Evolutionary conservation across 2,329 filamentous ascomycete genomes (phyloP).

Genomic region (Hypoxylon sp.): DNA sequence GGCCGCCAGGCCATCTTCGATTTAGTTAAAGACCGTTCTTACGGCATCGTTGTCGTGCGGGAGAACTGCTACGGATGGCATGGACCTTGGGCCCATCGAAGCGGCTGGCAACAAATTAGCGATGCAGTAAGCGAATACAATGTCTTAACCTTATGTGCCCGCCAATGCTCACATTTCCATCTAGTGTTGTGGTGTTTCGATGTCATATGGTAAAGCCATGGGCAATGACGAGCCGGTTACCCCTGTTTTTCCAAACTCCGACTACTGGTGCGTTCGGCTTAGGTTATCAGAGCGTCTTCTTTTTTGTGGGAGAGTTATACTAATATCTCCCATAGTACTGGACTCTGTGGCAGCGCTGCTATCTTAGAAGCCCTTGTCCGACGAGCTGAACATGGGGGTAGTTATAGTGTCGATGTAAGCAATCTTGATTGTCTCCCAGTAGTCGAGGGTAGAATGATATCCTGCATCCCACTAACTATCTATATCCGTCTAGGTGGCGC

Average conservation of each 20-base stretch:
- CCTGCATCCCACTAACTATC: not conserved
- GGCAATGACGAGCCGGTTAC: slow-evolving; percentile 52
- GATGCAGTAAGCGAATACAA: slow-evolving; percentile 57
- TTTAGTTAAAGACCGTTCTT: slow-evolving; percentile 57
- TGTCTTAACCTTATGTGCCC: not conserved
- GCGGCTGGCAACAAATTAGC: slow-evolving; percentile 69
- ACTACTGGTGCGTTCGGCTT: slow-evolving; percentile 46
- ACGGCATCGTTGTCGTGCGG: slow-evolving; percentile 63
- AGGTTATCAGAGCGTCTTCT: not conserved
- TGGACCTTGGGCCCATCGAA: slow-evolving; percentile 62
- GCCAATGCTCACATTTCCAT: not conserved
- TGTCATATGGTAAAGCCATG: slow-evolving; percentile 63
- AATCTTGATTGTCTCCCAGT: not conserved
- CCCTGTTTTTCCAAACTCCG: slow-evolving; percentile 54
- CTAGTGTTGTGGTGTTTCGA: slow-evolving; percentile 58
- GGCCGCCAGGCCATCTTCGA: slow-evolving; percentile 59
- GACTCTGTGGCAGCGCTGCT: slow-evolving; percentile 58
- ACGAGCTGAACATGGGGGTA: slow-evolving; percentile 58
- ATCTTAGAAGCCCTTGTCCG: slow-evolving; percentile 61
- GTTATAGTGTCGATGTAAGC: slow-evolving; percentile 60
- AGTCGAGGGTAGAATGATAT: not conserved
- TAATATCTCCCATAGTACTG: slow-evolving; percentile 54
- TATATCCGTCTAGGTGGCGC: slow-evolving; percentile 47
- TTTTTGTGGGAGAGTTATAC: not conserved
- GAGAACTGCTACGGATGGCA: slow-evolving; percentile 70